Conservation (phyloP, 2,329 filamentous ascomycete species). For the Septoria petroselini region DNA sequence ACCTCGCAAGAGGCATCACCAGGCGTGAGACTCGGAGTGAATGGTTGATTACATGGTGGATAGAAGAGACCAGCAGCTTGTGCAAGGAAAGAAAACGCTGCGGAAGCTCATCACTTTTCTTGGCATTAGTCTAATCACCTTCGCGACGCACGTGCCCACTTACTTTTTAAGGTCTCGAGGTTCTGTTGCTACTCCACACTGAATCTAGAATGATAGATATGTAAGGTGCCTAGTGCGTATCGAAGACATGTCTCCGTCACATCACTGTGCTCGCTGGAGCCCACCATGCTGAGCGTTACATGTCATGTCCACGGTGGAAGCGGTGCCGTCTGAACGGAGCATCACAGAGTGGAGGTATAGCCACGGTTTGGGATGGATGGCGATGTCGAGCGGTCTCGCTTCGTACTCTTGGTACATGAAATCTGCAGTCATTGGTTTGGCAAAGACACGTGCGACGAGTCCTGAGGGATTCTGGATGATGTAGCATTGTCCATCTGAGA, state of each 20-base stretch:
- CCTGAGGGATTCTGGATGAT: background rate
- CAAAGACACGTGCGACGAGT: background rate
- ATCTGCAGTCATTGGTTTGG: background rate
- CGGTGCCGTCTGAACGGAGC: conserved; percentile 12
- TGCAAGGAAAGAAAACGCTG: conserved; percentile 8
- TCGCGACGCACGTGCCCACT: conserved; percentile 9
- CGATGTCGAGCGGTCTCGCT: background rate
- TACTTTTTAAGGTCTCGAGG: background rate
- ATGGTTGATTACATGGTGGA: conserved; percentile 16
- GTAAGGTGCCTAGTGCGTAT: no score
- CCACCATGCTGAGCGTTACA: no score
- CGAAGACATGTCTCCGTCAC: no score
- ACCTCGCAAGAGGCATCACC: conserved; percentile 29
- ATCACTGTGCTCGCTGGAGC: no score
- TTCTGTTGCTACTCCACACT: background rate
- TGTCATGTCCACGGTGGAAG: conserved; percentile 3
- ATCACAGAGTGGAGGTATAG: conserved; percentile 17
- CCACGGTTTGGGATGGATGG: conserved; percentile 6
- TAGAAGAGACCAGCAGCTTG: background rate
- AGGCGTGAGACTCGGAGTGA: conserved; percentile 5
- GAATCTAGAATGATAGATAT: no score
- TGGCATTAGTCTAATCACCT: background rate
- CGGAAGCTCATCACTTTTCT: background rate
- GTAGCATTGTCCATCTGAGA: background rate
- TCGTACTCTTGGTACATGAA: conserved; percentile 1